Conservation (phyloP, 257 asterid genomes). For the Catharanthus roseus region DNA sequence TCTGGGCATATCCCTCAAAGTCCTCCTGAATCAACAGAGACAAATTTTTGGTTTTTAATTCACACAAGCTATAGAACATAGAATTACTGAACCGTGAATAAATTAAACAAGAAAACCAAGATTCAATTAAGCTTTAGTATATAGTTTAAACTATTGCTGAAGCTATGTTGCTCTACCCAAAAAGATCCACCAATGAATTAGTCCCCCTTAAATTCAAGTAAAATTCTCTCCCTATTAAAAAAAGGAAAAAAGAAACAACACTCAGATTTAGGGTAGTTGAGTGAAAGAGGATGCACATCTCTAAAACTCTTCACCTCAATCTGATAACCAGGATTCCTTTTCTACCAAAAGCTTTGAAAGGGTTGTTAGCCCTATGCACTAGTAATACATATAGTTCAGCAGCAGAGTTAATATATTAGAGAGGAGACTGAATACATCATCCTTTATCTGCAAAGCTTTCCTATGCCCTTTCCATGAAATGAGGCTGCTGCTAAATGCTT, state of each 20-base stretch:
- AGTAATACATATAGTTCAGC: not conserved
- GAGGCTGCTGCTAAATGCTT: not conserved
- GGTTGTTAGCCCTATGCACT: not conserved
- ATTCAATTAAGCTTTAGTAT: not conserved
- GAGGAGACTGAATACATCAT: not conserved
- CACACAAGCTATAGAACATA: not conserved
- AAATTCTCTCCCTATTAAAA: no score
- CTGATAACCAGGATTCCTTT: not conserved
- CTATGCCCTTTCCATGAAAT: not conserved
- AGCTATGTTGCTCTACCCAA: not conserved
- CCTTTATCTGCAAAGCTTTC: not conserved
- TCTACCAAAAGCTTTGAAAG: not conserved
- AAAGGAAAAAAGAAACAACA: no score
- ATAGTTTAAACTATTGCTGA: not conserved
- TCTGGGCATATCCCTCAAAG: constrained; percentile 81
- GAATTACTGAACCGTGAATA: not conserved
- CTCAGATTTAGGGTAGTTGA: not conserved
- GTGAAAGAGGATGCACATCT: not conserved
- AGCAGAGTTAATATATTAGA: not conserved
- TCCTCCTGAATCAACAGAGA: constrained; percentile 56
- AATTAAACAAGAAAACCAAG: not conserved
- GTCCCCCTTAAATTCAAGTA: not conserved
- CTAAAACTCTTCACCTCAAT: not conserved
- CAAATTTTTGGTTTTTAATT: not conserved
- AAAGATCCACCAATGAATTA: not conserved